Percentiles rank a stretch among this genome's conserved stretches.
phyloP scores from a whole-genome alignment of 495 filamentous ascomycete genomes.

The Lineolata rhizophorae region DNA sequence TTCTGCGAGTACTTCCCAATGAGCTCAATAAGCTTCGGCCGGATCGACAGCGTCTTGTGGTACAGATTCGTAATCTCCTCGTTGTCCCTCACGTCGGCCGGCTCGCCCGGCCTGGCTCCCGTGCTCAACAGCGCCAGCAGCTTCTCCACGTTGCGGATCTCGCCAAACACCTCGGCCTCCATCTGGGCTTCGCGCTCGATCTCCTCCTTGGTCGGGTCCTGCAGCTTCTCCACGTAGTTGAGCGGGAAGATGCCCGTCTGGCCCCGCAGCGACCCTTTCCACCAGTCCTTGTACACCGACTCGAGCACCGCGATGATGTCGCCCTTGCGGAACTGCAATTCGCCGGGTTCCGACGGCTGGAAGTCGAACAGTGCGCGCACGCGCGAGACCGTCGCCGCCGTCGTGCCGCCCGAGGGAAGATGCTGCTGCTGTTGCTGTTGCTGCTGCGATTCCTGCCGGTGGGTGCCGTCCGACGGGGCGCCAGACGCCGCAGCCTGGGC shows the following conservation, averaged over 20 bases:
- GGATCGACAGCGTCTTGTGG: slow-evolving; percentile 79
- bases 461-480: neutral
- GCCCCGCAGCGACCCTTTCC: slow-evolving; percentile 84
- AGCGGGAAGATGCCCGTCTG: slow-evolving; percentile 95
- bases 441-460: neutral
- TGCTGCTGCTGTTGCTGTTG: slow-evolving; percentile 24
- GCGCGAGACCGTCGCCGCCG: slow-evolving; percentile 90
- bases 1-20: slow-evolving; percentile 99
- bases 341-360: slow-evolving; percentile 75
- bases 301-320: slow-evolving; percentile 95
- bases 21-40: slow-evolving; percentile 90
- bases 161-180: slow-evolving; percentile 92
- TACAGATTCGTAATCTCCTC: slow-evolving; percentile 78
- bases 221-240: slow-evolving; percentile 95
- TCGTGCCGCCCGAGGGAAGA: slow-evolving; percentile 44
- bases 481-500: neutral
- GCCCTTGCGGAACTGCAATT: slow-evolving; percentile 88
- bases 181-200: slow-evolving; percentile 89
- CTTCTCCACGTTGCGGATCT: slow-evolving; percentile 98
- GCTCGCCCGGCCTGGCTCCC: slow-evolving; percentile 22
- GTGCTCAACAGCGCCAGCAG: slow-evolving; percentile 82
- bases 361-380: slow-evolving; percentile 92
- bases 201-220: slow-evolving; percentile 86
- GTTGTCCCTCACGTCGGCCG: slow-evolving; percentile 25
- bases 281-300: slow-evolving; percentile 98